phyloP scores from a whole-genome alignment of 1,284 basidiomycete genomes.

The Phylloporus sp. region DNA sequence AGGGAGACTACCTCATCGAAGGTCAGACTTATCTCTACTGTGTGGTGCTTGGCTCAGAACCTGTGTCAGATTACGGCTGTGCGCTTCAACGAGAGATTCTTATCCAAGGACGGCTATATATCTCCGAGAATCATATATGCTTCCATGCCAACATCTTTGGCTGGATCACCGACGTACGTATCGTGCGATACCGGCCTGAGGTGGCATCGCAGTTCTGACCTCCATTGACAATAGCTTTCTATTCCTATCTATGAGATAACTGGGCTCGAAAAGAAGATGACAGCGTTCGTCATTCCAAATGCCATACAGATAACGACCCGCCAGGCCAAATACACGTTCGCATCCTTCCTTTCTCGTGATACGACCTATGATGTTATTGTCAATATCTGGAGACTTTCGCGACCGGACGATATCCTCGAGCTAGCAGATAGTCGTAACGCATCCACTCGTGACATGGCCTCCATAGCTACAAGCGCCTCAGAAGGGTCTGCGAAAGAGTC shows the following conservation, averaged over 20 bases:
- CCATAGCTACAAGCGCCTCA: conserved; percentile 23
- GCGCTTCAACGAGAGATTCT: conserved; percentile 96
- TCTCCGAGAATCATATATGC: conserved; percentile 97
- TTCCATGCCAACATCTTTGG: conserved; percentile 99
- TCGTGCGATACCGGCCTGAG: background rate
- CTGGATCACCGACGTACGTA: conserved; percentile 93
- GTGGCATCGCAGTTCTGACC: conserved; percentile 8
- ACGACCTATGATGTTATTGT: conserved; percentile 95
- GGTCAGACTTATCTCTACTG: conserved; percentile 53
- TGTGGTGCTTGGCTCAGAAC: conserved; percentile 6
- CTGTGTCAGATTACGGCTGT: conserved; percentile 89
- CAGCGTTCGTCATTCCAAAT: conserved; percentile 98
- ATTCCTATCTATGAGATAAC: conserved; percentile 93
- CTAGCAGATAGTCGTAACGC: conserved; percentile 20
- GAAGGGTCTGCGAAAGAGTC: conserved; percentile 21
- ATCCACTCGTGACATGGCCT: conserved; percentile 28
- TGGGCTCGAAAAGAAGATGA: conserved; percentile 96
- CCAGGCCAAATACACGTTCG: conserved; percentile 88
- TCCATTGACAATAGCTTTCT: conserved; percentile 61
- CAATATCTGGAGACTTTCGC: conserved; percentile 94
- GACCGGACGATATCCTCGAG: conserved; percentile 68
- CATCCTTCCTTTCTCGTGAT: conserved; percentile 95
- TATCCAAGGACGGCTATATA: conserved; percentile 94
- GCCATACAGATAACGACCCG: conserved; percentile 91
- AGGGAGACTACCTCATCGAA: conserved; percentile 98